Base-by-base conservation (phyloP, 805 yeast genomes). In the Yarrowia keelungensis region DNA sequence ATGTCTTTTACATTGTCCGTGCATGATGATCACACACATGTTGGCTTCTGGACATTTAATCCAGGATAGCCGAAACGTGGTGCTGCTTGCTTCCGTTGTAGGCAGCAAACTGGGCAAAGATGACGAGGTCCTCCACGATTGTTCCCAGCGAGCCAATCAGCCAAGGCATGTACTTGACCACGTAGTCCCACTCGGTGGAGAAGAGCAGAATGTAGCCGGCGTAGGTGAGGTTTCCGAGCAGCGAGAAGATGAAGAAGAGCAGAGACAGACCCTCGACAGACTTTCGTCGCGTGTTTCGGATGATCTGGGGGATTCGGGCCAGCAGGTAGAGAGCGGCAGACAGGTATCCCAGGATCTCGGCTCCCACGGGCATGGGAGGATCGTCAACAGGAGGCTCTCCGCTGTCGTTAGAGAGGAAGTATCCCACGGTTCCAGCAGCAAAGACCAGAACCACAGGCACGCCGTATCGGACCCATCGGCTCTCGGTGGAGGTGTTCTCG, bases 261-360 rank as follows among this genome's bases (percentile, higher is more conserved):
- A 94, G 85, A 69, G 97, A 89, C 73, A 95, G 88, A 1, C 98
- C 98, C 69, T 86, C 84, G 68, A 92, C 92, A 5, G 97, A 89
- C 74, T 88, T 86, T 72, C 97, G 85, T 58, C 81, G 81, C 76
- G 87, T 85, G 79, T 94, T 94, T 75, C 90, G 96, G 69, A 85
- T 79, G 67, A 94, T 89, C 78, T 94, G 99, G 0, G 99, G 99
- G 38, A 90, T 78, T 72, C 92, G 80, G 2, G 95, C 95, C 9
- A 90, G 86, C 72, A 90, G 81, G 76, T 90, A 90, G 69, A 90
- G 78, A 2, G 80, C 70, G 0, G 96, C 94, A 4, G 91, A 87
- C 7, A 85, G 71, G 77, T 89, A 90, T 7, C 95, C 95, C 71
- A 88, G 81, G 3, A 88, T 72, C 76, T 88, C 91, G 2, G 94